These are phyloP conservation scores for Fusarium sp. DNA, from an alignment of 2,329 filamentous ascomycete species.

Conservation along the genomic window DNA sequence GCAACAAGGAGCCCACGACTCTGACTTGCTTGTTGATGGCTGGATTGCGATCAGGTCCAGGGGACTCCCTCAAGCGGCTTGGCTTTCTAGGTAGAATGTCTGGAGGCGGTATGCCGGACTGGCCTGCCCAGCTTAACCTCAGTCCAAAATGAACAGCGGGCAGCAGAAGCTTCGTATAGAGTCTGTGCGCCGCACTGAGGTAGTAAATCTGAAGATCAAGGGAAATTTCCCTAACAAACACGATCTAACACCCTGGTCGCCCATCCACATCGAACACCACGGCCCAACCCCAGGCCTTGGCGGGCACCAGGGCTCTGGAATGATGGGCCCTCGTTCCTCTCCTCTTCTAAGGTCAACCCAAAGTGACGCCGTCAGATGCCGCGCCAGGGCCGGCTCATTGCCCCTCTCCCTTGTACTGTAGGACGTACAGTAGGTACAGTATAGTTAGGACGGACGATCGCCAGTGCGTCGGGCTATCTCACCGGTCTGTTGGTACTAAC, in stretches of 20 bases:
- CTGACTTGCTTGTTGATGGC: slow-evolving; percentile 18
- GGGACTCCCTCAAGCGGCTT: slow-evolving; percentile 17
- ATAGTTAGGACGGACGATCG: slow-evolving; percentile 36
- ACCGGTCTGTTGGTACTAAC: slow-evolving; percentile 38
- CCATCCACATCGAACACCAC: slow-evolving; percentile 32
- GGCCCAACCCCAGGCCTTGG: slow-evolving; percentile 33
- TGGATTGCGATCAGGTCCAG: slow-evolving; percentile 21
- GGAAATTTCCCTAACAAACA: slow-evolving; percentile 35
- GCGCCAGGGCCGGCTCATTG: slow-evolving; percentile 32
- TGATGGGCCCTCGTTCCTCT: slow-evolving; percentile 32
- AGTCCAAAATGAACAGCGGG: neutral
- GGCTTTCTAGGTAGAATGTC: slow-evolving; percentile 12
- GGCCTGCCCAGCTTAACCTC: neutral
- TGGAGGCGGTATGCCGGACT: neutral
- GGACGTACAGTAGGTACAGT: neutral
- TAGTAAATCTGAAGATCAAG: slow-evolving; percentile 35
- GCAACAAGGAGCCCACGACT: slow-evolving; percentile 25
- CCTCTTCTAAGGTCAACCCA: slow-evolving; percentile 11
- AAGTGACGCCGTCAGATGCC: slow-evolving; percentile 9
- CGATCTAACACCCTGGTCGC: slow-evolving; percentile 31
- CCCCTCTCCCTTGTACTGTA: slow-evolving; percentile 33
- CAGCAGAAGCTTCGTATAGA: slow-evolving; percentile 15
- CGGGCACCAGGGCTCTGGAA: slow-evolving; percentile 41
- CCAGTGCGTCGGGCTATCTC: slow-evolving; percentile 42
- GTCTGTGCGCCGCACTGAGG: slow-evolving; percentile 21